Conservation (phyloP, 192 early-diverging fungal species). For the Mortierella antarctica region DNA sequence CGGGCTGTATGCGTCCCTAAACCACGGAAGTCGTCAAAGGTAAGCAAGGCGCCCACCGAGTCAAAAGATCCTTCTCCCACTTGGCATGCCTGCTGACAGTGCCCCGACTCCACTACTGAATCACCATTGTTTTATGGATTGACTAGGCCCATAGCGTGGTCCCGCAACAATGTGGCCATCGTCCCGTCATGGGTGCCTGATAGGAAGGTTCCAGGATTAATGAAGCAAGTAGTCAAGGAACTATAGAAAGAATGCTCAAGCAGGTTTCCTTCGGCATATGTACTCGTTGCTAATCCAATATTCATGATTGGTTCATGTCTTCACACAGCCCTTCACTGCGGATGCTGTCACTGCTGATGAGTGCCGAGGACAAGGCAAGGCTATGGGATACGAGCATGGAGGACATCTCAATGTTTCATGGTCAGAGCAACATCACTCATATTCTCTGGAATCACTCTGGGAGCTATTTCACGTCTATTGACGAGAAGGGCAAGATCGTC, state of each 20-base stretch:
- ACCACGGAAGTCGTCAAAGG: constrained; percentile 45
- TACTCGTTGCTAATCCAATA: too few species aligned
- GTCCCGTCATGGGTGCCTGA: constrained; percentile 50
- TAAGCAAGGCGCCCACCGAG: background rate
- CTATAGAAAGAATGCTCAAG: background rate
- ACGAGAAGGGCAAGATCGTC: constrained; percentile 49
- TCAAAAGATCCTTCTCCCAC: background rate
- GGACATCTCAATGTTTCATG: constrained; percentile 42
- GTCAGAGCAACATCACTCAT: constrained; percentile 42
- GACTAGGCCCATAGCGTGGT: constrained; percentile 49
- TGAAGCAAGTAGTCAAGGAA: constrained; percentile 31
- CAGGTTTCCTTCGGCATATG: background rate
- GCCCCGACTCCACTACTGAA: background rate
- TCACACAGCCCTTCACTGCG: constrained; percentile 30
- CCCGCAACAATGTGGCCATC: constrained; percentile 44
- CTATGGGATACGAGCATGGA: constrained; percentile 50
- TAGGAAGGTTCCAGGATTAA: constrained; percentile 35
- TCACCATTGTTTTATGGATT: background rate
- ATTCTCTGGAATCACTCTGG: constrained; percentile 42
- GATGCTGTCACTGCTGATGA: constrained; percentile 30
- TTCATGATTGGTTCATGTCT: background rate
- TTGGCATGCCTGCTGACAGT: background rate
- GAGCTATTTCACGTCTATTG: constrained; percentile 36
- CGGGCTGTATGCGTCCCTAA: constrained; percentile 35
- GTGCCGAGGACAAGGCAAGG: constrained; percentile 20